phyloP scores from a whole-genome alignment of 2,329 filamentous ascomycete species.

The Hymenoscyphus linearis region DNA sequence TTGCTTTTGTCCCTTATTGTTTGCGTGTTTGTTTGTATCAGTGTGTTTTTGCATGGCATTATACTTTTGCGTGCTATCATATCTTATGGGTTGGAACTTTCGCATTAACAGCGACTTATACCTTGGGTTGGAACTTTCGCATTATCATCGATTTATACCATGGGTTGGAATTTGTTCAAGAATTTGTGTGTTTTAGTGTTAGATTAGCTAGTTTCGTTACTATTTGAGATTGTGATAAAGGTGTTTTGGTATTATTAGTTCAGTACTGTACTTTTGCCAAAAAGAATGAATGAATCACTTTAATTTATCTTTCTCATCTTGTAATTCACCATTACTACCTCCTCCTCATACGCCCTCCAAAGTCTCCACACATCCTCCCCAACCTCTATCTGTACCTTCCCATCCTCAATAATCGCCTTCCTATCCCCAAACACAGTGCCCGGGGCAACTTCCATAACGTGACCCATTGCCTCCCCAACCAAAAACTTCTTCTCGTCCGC shows the following conservation, averaged over 20 bases:
- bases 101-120: neutral
- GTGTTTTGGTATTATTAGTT: neutral
- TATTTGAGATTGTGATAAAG: neutral
- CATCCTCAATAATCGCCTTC: conserved; percentile 22
- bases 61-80: too few species aligned
- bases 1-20: neutral
- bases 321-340: neutral
- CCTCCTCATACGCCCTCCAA: conserved; percentile 24
- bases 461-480: conserved; percentile 18
- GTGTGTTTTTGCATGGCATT: too few species aligned
- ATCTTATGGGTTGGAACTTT: too few species aligned
- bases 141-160: neutral
- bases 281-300: neutral
- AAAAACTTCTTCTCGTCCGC: conserved; percentile 23
- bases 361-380: conserved; percentile 18
- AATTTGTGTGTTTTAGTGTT: neutral
- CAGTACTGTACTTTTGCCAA: neutral
- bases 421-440: conserved; percentile 16
- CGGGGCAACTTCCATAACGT: conserved; percentile 14
- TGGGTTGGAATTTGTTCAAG: neutral
- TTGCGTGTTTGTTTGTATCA: too few species aligned
- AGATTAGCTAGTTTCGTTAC: neutral
- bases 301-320: neutral
- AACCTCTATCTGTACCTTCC: conserved; percentile 19
- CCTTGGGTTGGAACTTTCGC: neutral